phyloP scores from a whole-genome alignment of 192 early-diverging fungal species.

The Backusella morwellensis region DNA sequence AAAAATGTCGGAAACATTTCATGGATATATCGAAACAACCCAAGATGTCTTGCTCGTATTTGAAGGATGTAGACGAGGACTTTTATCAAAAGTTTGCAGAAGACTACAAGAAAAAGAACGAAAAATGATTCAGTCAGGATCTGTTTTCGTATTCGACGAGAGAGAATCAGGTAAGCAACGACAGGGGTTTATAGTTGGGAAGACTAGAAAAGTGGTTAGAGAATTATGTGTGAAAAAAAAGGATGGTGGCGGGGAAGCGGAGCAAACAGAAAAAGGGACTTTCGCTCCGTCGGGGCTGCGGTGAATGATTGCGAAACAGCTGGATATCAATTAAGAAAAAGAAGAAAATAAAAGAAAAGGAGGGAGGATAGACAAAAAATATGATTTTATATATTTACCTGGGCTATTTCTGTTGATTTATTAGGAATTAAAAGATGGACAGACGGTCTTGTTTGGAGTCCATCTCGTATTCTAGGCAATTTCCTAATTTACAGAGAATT shows the following conservation, averaged over 20 bases:
- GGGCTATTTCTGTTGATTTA: neutral
- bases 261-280: conserved; percentile 9
- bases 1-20: conserved; percentile 48
- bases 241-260: neutral
- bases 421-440: conserved; percentile 84
- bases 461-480: conserved; percentile 78
- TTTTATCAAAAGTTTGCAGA: conserved; percentile 66
- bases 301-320: conserved; percentile 3
- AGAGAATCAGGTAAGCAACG: conserved; percentile 54
- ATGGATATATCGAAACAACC: conserved; percentile 71
- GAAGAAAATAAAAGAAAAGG: neutral
- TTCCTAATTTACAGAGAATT: conserved; percentile 82
- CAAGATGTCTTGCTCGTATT: conserved; percentile 78
- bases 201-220: conserved; percentile 2
- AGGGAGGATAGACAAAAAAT: neutral
- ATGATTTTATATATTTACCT: neutral
- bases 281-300: neutral
- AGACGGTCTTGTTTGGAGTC: conserved; percentile 79
- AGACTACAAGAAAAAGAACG: conserved; percentile 74
- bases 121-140: conserved; percentile 67
- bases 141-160: conserved; percentile 87
- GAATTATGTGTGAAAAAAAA: neutral
- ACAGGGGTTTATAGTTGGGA: conserved; percentile 8
- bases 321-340: neutral
- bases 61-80: conserved; percentile 70